Evolutionary conservation across 352 stramenopile species (phyloP).

Genomic region (Thalassiosira mediterranea): DNA sequence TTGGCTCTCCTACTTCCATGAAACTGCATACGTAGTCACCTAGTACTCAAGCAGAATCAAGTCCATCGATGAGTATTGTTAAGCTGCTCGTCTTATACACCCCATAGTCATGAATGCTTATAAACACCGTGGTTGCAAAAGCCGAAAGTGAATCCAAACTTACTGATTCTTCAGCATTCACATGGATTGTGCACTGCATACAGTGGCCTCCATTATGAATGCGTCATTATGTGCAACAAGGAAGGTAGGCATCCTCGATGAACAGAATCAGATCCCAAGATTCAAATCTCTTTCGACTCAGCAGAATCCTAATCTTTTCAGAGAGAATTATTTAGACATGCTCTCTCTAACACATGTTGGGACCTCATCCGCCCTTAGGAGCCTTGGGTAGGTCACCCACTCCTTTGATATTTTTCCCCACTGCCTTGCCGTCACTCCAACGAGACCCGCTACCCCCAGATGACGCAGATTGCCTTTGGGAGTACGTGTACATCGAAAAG

Average conservation of each 20-base stretch:
- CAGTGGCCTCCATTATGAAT: conserved; percentile 9
- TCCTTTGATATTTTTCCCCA: conserved; percentile 52
- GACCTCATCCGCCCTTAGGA: conserved; percentile 47
- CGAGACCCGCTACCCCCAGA: not conserved
- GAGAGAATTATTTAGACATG: conserved; percentile 51
- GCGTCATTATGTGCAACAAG: conserved; percentile 33
- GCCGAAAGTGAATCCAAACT: no score
- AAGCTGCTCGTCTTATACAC: no score
- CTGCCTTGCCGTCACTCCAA: conserved; percentile 54
- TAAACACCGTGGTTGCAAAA: no score
- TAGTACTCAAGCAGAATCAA: no score
- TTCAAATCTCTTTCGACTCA: not conserved
- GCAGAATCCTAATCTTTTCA: not conserved
- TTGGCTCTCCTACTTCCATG: no score
- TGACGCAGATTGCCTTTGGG: conserved; percentile 33
- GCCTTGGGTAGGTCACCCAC: conserved; percentile 53
- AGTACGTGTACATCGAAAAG: conserved; percentile 47
- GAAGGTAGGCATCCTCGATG: no score
- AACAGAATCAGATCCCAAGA: conserved; percentile 20
- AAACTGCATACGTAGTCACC: no score
- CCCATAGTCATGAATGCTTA: no score
- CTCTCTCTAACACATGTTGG: conserved; percentile 54
- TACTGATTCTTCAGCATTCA: no score
- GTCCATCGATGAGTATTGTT: no score
- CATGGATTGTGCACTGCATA: no score